Evolutionary conservation across 768 basidiomycete species (phyloP).

Genomic region (Podaxis rugospora): DNA sequence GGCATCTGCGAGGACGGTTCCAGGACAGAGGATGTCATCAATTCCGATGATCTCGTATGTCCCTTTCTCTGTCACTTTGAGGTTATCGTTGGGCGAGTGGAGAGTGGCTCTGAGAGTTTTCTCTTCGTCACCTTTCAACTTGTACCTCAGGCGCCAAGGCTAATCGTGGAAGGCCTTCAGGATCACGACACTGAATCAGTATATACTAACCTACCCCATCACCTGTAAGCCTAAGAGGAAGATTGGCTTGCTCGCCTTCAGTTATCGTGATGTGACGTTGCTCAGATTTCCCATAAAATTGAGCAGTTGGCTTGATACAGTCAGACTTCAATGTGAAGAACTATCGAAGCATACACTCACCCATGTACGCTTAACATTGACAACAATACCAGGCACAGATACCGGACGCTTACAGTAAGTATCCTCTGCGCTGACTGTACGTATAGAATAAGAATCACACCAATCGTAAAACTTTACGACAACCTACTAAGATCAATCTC

Average conservation of each 20-base stretch:
- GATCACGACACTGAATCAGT: not conserved
- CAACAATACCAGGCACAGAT: constrained; percentile 70
- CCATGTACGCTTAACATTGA: constrained; percentile 80
- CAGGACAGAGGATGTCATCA: constrained; percentile 81
- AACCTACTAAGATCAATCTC: constrained; percentile 72
- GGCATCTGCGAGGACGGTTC: constrained; percentile 56
- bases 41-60: constrained; percentile 76
- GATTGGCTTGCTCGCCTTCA: constrained; percentile 64
- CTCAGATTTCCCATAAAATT: constrained; percentile 70
- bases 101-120: constrained; percentile 37
- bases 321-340: not conserved
- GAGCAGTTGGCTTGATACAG: constrained; percentile 66
- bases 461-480: not conserved
- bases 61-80: constrained; percentile 73
- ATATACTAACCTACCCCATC: constrained; percentile 60
- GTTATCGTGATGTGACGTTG: constrained; percentile 60
- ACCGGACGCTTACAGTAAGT: constrained; percentile 79
- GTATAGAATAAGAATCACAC: constrained; percentile 12
- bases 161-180: constrained; percentile 26
- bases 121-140: constrained; percentile 40
- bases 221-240: constrained; percentile 87
- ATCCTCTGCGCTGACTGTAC: constrained; percentile 80
- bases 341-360: constrained; percentile 32
- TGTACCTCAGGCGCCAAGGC: constrained; percentile 89
- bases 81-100: constrained; percentile 63